Evolutionary conservation across 2,329 filamentous ascomycete genomes (phyloP).

Genomic region (Apiospora saccharicola): DNA sequence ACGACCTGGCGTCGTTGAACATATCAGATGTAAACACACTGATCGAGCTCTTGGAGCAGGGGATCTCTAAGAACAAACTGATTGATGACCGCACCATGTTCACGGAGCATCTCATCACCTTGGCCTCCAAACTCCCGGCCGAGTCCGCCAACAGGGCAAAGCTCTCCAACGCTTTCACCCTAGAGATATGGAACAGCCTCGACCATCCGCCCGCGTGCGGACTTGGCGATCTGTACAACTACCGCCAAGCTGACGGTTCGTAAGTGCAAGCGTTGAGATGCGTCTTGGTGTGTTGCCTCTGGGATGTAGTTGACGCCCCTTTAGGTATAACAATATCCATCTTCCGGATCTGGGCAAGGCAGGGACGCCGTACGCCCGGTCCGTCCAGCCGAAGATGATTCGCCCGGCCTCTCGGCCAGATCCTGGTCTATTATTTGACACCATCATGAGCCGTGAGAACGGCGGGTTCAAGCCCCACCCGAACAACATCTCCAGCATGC

Average conservation of each 20-base stretch:
- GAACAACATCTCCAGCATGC: slow-evolving; percentile 75
- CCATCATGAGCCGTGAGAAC: slow-evolving; percentile 65
- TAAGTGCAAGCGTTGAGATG: background rate
- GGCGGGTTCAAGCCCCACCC: slow-evolving; percentile 67
- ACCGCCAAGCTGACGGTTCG: slow-evolving; percentile 28
- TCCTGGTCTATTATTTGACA: slow-evolving; percentile 72
- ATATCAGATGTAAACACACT: slow-evolving; percentile 20
- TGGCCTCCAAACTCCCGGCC: slow-evolving; percentile 22
- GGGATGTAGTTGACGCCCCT: background rate
- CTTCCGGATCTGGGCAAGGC: slow-evolving; percentile 70
- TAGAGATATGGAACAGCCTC: slow-evolving; percentile 26
- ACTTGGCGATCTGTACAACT: slow-evolving; percentile 24
- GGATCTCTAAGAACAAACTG: slow-evolving; percentile 6
- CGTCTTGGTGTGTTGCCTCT: background rate
- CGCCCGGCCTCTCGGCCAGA: slow-evolving; percentile 69
- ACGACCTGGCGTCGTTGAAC: slow-evolving; percentile 11
- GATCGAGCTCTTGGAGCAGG: background rate
- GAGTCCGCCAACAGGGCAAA: slow-evolving; percentile 19
- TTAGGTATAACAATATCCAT: slow-evolving; percentile 61
- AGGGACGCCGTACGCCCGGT: slow-evolving; percentile 72
- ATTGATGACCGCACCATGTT: slow-evolving; percentile 25
- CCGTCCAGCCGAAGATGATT: slow-evolving; percentile 63
- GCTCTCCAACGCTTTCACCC: slow-evolving; percentile 25
- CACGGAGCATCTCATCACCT: slow-evolving; percentile 22
- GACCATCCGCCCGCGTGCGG: slow-evolving; percentile 25